Evolutionary conservation across 1,139 yeast genomes (phyloP).

Genomic region (Scheffersomyces quercinus): DNA sequence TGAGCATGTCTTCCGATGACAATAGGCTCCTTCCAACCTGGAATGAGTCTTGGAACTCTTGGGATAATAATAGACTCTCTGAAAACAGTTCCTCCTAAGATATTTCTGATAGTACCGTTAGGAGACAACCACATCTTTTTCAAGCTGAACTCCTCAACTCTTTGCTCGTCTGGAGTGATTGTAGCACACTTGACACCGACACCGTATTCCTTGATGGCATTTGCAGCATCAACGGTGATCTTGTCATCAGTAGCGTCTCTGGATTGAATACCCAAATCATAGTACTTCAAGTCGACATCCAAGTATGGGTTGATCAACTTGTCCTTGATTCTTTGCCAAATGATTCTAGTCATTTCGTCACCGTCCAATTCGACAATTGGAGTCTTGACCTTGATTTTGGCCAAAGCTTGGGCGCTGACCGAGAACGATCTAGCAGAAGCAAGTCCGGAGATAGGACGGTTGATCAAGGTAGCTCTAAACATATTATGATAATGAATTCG

Average conservation of each 20-base stretch:
- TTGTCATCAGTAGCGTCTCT: conserved; percentile 87
- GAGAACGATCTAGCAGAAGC: conserved; percentile 22
- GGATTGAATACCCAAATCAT: conserved; percentile 81
- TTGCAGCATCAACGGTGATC: conserved; percentile 86
- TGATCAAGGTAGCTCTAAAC: conserved; percentile 9
- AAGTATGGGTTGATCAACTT: conserved; percentile 82
- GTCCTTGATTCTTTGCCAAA: conserved; percentile 83
- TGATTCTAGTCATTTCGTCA: conserved; percentile 92
- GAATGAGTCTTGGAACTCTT: conserved; percentile 83
- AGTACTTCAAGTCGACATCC: conserved; percentile 86
- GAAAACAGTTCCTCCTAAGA: conserved; percentile 94
- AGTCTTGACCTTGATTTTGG: conserved; percentile 75
- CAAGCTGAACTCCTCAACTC: conserved; percentile 85
- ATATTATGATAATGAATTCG: conserved; percentile 1
- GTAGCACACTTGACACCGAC: conserved; percentile 98
- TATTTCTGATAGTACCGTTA: conserved; percentile 93
- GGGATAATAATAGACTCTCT: conserved; percentile 95
- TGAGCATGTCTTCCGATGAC: conserved; percentile 96
- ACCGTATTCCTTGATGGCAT: conserved; percentile 83
- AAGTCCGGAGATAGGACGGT: conserved; percentile 3
- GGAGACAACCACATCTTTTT: conserved; percentile 98
- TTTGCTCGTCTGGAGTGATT: conserved; percentile 96
- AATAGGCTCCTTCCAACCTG: conserved; percentile 93
- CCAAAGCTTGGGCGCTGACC: conserved; percentile 15
- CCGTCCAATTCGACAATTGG: conserved; percentile 97